Base-by-base conservation (phyloP, 768 basidiomycete genomes). In the Scleroderma citrinum region DNA sequence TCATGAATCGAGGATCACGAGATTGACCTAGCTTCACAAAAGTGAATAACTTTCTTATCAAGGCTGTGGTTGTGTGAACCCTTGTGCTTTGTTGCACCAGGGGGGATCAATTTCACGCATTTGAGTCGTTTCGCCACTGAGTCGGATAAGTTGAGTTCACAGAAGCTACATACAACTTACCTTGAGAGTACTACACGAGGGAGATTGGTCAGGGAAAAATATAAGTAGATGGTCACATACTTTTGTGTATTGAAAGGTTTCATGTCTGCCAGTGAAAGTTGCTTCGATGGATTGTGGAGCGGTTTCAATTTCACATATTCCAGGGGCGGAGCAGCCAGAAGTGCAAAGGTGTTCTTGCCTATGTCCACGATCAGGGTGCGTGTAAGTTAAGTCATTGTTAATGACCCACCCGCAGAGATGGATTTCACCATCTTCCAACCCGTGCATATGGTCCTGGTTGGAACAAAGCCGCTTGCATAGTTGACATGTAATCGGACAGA, bases 241-340 rank as follows among this genome's bases (percentile, higher is more conserved):
- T 71, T 80, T 81, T 2, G 80, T 81, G 48, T 76, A 81, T 55
- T 76, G 73, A 56, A 79, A 81, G 0, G 73, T 77, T 51, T 78
- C 75, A 44, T 80, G 75, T 43, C 62, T 65, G 2, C 80, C 80
- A 0, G 71, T 74, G 53, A 80, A 81, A 0, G 76, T 78, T 3
- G 77, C 76, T 53, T 79, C 75, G 37, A 81, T 71, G 0, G 77
- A 74, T 46, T 75, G 73, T 1, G 80, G 80, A 1, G 70, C 63
- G 0, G 73, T 77, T 35, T 79, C 72, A 21, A 81, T 79, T 46
- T 78, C 69, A 49, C 80, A 81, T 7, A 73, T 74, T 1, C 80
- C 80, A 5, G 54, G 46, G 0, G 68, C 66, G 16, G 62, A 50
- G 52, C 80, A 82, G 4, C 67, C 47, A 0, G 62, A 56, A 2